Base-by-base conservation (phyloP, 169 alveolate genomes). In the Fabrea salina region DNA sequence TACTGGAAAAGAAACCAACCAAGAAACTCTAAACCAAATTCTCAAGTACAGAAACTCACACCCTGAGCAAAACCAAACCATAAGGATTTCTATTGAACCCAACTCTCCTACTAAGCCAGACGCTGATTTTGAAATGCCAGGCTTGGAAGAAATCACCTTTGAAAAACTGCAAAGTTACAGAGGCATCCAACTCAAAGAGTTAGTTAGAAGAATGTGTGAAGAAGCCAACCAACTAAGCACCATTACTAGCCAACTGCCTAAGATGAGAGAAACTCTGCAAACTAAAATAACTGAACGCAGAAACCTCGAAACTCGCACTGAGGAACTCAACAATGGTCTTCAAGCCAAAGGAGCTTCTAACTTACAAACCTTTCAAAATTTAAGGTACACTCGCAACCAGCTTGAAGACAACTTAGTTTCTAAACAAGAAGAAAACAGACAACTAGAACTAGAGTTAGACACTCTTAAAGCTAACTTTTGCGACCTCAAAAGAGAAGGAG, bases 71-170 rank as follows among this genome's bases (percentile, higher is more conserved):
- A 25, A 47, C 56, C 56, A 47, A 2, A 16, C 56, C 2, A 61
- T 61, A 2, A 61, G 32, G 39, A 61, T 61, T 35, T 61, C 74
- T 13, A 16, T 61, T 16, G 74, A 61, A 61, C 74, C 74, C 11
- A 51, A 61, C 32, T n/a, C 41, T 4, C 74, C 74, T 33, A 51
- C 41, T 0, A 16, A 56, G 30, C 41, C 8, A 7, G 74, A 61
- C 11, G n/a, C 74, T 32, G 74, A 35, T 16, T 35, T 61, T 16
- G 49, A 27, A 8, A 16, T 7, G 11, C 16, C 16, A 33, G 13
- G 32, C 1, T 30, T 37, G 32, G 74, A 61, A 22, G 74, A 61
- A 8, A 30, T 61, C 27, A 13, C 74, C 8, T 35, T 61, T 32
- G 74, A 61, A 61, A 30, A 2, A 13, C 50, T 61, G 1, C 74